A percentile compares a stretch with the other conserved stretches of the same genome.
phyloP scores from a whole-genome alignment of 2,329 filamentous ascomycete species.

The Penicillium fuscoglaucum region DNA sequence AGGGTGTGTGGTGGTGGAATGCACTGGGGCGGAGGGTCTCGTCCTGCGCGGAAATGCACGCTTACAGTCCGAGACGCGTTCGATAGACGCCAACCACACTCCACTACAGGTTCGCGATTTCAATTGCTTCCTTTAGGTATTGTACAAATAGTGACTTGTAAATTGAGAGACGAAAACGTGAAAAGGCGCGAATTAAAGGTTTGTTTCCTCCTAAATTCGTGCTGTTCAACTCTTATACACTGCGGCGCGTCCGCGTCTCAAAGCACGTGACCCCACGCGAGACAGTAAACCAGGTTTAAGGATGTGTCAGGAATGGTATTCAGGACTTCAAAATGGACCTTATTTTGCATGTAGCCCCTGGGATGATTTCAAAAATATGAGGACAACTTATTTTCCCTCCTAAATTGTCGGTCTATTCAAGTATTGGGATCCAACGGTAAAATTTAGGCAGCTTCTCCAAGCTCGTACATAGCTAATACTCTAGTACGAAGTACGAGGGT shows the following conservation, averaged over 20 bases:
- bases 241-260: slow-evolving; percentile 12
- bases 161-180: background rate
- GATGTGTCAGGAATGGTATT: slow-evolving; percentile 11
- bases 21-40: slow-evolving; percentile 37
- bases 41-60: slow-evolving; percentile 43
- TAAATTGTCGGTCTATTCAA: background rate
- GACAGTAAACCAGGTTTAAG: slow-evolving; percentile 7
- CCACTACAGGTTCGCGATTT: slow-evolving; percentile 27
- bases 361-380: background rate
- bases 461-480: slow-evolving; percentile 1
- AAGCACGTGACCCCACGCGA: slow-evolving; percentile 13
- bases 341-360: background rate
- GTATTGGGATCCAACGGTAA: background rate
- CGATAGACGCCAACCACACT: slow-evolving; percentile 41
- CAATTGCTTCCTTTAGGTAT: slow-evolving; percentile 8
- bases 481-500: background rate
- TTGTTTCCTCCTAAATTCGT: background rate
- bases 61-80: slow-evolving; percentile 44
- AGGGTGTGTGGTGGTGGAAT: slow-evolving; percentile 38
- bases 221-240: background rate
- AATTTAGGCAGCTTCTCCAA: background rate
- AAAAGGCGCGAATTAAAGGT: slow-evolving; percentile 2
- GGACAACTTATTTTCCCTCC: background rate
- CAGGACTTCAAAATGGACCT: background rate
- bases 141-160: background rate